These are phyloP conservation scores for Solanum tarijense DNA, from an alignment of 257 asterid species.

Conservation along the genomic window DNA sequence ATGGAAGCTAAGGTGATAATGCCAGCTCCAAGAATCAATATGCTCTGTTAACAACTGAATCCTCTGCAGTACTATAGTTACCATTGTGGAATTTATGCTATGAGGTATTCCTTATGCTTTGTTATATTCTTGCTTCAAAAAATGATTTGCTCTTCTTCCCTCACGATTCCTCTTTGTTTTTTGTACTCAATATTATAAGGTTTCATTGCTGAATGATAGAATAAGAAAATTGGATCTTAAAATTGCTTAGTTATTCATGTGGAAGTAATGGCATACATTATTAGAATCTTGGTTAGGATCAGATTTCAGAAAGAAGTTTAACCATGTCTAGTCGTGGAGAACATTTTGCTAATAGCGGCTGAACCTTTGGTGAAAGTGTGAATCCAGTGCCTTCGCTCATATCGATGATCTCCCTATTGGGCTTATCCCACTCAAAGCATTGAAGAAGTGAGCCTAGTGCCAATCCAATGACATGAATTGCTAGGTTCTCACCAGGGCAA, in stretches of 20 bases:
- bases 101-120: not conserved
- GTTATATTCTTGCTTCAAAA: not conserved
- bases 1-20: not conserved
- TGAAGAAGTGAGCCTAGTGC: constrained; percentile 48
- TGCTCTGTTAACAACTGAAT: not conserved
- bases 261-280: not conserved
- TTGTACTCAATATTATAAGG: not conserved
- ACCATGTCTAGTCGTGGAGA: constrained; percentile 26
- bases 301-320: constrained; percentile 19
- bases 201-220: not conserved
- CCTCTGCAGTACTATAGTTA: not conserved
- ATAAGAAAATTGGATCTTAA: not conserved
- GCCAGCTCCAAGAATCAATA: not conserved
- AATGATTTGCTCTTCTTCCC: not conserved
- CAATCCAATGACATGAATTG: constrained; percentile 34
- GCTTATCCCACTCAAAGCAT: constrained; percentile 59
- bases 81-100: not conserved
- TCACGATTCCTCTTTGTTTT: not conserved
- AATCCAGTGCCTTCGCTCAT: constrained; percentile 36
- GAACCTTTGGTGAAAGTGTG: constrained; percentile 31
- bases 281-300: not conserved
- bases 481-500: constrained; percentile 69
- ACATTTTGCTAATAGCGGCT: constrained; percentile 42
- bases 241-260: not conserved
- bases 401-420: constrained; percentile 24